These are phyloP conservation scores for Paraphaeosphaeria minitans DNA, from an alignment of 2,329 filamentous ascomycete genomes.

Conservation along the genomic window DNA sequence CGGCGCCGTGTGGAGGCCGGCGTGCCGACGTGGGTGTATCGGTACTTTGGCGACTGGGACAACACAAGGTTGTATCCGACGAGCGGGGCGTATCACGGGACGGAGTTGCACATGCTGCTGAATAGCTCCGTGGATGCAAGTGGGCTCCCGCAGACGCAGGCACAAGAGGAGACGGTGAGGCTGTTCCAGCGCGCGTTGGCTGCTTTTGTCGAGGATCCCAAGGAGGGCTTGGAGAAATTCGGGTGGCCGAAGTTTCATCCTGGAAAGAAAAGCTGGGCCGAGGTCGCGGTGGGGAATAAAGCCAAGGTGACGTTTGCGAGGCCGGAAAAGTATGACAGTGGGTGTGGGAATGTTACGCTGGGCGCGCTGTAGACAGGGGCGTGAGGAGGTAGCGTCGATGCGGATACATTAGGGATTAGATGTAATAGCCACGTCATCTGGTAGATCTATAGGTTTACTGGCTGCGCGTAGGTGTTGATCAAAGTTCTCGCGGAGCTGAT, in stretches of 20 bases:
- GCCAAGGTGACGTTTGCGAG: background rate
- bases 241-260: conserved; percentile 38
- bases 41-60: conserved; percentile 44
- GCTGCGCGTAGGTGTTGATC: too few relatives aligned
- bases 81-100: conserved; percentile 45
- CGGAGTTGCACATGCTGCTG: conserved; percentile 28
- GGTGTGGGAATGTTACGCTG: background rate
- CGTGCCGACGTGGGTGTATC: conserved; percentile 45
- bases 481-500: too few relatives aligned
- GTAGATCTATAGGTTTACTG: too few relatives aligned
- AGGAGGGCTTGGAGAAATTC: conserved; percentile 32
- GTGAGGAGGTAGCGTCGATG: background rate
- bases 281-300: background rate
- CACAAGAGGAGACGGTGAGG: background rate
- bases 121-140: background rate
- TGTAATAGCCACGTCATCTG: too few relatives aligned
- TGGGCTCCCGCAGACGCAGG: background rate
- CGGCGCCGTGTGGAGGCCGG: conserved; percentile 28
- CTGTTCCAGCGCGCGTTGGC: conserved; percentile 7
- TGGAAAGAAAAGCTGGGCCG: background rate
- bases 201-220: conserved; percentile 43
- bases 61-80: conserved; percentile 39
- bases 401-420: too few relatives aligned
- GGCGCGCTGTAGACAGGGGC: background rate
- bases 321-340: background rate